phyloP scores from a whole-genome alignment of 2,329 filamentous ascomycete species.

The Paracoccidioides lutzii region DNA sequence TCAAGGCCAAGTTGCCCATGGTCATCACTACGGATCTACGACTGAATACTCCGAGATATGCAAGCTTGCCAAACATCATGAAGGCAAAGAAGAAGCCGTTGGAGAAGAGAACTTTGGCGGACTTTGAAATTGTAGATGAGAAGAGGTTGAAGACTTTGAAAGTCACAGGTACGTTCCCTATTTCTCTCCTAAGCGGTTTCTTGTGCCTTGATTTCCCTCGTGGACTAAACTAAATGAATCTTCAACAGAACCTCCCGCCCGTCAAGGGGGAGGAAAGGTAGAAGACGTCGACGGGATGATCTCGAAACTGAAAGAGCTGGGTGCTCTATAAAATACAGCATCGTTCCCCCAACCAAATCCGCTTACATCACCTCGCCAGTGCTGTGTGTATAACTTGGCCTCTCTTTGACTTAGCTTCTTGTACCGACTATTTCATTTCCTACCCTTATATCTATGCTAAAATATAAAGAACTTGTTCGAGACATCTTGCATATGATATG shows the following conservation, averaged over 20 bases:
- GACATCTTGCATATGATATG: background rate
- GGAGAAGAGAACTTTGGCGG: slow-evolving; percentile 76
- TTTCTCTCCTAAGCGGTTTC: slow-evolving; percentile 1
- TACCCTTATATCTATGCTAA: background rate
- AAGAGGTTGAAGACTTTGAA: slow-evolving; percentile 78
- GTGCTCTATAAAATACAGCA: slow-evolving; percentile 54
- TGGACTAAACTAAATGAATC: slow-evolving; percentile 4
- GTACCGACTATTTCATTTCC: background rate
- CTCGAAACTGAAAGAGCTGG: slow-evolving; percentile 86
- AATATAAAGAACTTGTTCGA: background rate
- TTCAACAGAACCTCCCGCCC: slow-evolving; percentile 60
- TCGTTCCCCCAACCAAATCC: background rate
- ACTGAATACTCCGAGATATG: slow-evolving; percentile 89
- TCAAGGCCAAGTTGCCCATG: slow-evolving; percentile 75
- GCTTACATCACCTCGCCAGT: background rate
- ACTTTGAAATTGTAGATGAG: slow-evolving; percentile 64
- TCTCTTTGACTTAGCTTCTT: background rate
- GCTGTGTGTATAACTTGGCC: background rate
- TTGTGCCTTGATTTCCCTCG: background rate
- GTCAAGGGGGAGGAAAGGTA: slow-evolving; percentile 92
- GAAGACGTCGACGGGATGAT: slow-evolving; percentile 95
- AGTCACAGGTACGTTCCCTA: slow-evolving; percentile 53
- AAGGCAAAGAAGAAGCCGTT: slow-evolving; percentile 99
- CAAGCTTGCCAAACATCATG: slow-evolving; percentile 96
- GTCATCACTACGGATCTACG: slow-evolving; percentile 89